A percentile compares a stretch with the other conserved stretches of the same genome.
These are phyloP conservation scores for Vaccinium corymbosum DNA, from an alignment of 148 eudicot species.

Conservation along the genomic window DNA sequence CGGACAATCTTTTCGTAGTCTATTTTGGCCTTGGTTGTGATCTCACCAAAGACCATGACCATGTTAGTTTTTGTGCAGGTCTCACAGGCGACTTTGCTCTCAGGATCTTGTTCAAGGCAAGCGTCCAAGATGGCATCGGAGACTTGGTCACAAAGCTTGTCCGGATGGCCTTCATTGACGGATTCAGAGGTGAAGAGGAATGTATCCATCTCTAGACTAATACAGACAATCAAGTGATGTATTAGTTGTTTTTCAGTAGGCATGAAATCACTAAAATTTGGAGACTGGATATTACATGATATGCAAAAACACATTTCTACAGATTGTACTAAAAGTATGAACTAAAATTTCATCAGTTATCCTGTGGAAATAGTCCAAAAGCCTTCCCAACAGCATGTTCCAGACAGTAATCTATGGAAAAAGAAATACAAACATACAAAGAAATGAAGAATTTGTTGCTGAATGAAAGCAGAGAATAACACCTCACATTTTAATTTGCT, in stretches of 20 bases:
- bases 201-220: conserved; percentile 33
- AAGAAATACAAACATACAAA: no score
- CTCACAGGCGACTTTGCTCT: conserved; percentile 52
- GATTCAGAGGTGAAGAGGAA: conserved; percentile 55
- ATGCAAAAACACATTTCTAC: background rate
- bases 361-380: background rate
- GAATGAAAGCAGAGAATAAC: background rate
- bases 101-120: conserved; percentile 47
- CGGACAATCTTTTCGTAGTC: conserved; percentile 46
- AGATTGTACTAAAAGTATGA: background rate
- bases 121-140: conserved; percentile 53
- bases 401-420: no score
- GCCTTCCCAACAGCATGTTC: background rate
- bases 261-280: background rate
- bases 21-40: conserved; percentile 43
- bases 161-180: conserved; percentile 51
- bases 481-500: background rate
- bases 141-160: conserved; percentile 51
- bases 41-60: conserved; percentile 48
- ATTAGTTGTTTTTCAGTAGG: background rate
- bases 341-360: no score
- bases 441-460: background rate
- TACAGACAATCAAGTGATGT: background rate
- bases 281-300: background rate
- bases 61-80: conserved; percentile 48